phyloP scores from a whole-genome alignment of 1,139 yeast genomes.

The Meyerozyma guilliermondii region DNA sequence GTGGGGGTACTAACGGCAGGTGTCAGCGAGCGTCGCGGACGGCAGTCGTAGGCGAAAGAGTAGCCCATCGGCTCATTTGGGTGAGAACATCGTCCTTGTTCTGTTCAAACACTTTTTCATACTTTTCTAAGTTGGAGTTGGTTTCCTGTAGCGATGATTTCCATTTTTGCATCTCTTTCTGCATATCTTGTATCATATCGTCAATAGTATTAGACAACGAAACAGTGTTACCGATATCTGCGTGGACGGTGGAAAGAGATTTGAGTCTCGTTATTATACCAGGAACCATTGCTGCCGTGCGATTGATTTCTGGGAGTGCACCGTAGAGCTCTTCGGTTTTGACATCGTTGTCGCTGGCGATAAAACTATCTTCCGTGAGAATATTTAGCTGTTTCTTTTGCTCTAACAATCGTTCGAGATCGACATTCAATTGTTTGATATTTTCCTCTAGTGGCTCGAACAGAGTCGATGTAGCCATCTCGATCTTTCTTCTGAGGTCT shows the following conservation, averaged over 20 bases:
- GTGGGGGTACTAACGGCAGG: constrained; percentile 1
- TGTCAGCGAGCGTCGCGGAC: constrained; percentile 1
- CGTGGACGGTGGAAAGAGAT: constrained; percentile 9
- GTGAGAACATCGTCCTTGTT: constrained; percentile 5
- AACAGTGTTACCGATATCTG: constrained; percentile 8
- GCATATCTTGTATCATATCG: constrained; percentile 5
- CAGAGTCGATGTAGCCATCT: neutral
- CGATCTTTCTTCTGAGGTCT: neutral
- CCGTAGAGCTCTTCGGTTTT: neutral
- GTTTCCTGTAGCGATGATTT: constrained; percentile 4
- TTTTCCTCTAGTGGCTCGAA: neutral
- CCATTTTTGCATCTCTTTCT: constrained; percentile 8
- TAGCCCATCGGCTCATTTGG: neutral
- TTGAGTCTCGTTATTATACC: constrained; percentile 8
- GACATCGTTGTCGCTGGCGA: neutral
- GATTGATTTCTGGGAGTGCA: constrained; percentile 8
- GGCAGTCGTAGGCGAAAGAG: constrained; percentile 1
- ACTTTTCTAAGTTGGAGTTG: constrained; percentile 6
- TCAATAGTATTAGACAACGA: constrained; percentile 6
- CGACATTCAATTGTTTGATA: neutral
- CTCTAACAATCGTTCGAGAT: constrained; percentile 8
- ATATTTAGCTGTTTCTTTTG: constrained; percentile 7
- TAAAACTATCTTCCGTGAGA: neutral
- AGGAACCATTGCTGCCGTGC: constrained; percentile 6
- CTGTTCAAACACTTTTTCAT: constrained; percentile 5